phyloP scores from a whole-genome alignment of 208 protist species.

The Leishmania arabica region DNA sequence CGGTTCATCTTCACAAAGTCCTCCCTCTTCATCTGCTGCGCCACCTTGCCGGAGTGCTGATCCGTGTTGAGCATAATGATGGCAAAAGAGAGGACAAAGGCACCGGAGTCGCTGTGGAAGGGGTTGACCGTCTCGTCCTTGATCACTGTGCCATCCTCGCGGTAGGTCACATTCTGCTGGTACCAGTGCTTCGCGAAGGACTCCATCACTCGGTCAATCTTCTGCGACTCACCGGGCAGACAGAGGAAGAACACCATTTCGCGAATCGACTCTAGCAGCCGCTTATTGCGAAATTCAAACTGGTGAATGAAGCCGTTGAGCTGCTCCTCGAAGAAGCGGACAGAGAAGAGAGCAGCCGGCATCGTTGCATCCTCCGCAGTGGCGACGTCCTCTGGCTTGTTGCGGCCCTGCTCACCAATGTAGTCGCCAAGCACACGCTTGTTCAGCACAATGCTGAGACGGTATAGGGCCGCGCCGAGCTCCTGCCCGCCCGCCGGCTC shows the following conservation, averaged over 20 bases:
- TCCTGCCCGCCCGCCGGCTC: slow-evolving; percentile 75
- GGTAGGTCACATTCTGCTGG: slow-evolving; percentile 42
- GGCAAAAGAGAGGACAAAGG: slow-evolving; percentile 97
- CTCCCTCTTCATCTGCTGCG: slow-evolving; percentile 93
- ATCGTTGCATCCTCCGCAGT: slow-evolving; percentile 6
- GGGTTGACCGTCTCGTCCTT: slow-evolving; percentile 70
- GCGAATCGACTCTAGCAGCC: slow-evolving; percentile 79
- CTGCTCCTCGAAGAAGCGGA: slow-evolving; percentile 76
- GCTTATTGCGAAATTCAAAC: slow-evolving; percentile 81
- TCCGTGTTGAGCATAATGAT: slow-evolving; percentile 99
- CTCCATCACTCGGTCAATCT: slow-evolving; percentile 95
- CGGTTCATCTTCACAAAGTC: slow-evolving; percentile 96
- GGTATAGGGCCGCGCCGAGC: slow-evolving; percentile 81
- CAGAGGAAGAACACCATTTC: slow-evolving; percentile 84
- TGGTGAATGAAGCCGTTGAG: slow-evolving; percentile 77
- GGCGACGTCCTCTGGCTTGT: slow-evolving; percentile 21
- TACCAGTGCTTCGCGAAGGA: slow-evolving; percentile 86
- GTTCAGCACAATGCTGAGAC: slow-evolving; percentile 74
- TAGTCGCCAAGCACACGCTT: slow-evolving; percentile 89
- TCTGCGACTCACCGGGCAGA: slow-evolving; percentile 93
- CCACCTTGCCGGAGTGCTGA: slow-evolving; percentile 94
- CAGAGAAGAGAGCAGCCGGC: slow-evolving; percentile 48
- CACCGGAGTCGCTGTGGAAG: slow-evolving; percentile 76
- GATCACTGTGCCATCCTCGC: slow-evolving; percentile 23
- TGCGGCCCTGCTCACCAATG: slow-evolving; percentile 82